Evolutionary conservation across 495 filamentous ascomycete genomes (phyloP), one percentile per base, ranked within the genome.

Genomic region (Xylaria sp.): DNA sequence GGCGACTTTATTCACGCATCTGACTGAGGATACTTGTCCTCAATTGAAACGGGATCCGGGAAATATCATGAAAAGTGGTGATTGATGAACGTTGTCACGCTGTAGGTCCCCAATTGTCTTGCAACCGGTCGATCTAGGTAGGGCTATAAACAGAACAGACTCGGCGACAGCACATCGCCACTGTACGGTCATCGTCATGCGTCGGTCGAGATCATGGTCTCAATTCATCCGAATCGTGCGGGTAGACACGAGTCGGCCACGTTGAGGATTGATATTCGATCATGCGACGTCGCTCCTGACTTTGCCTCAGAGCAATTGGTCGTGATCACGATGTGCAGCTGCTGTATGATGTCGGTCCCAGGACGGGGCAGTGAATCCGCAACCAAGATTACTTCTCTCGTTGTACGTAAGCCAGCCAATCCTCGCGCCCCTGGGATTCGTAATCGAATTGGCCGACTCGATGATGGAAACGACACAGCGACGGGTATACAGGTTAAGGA

Each of bases 171-270:
- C 67, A 21, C 55, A 61, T 41, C 29, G n/a, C 24, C 24, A 52
- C 26, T 31, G 15, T 59, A 29, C 24, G 17, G 53, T 37, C 3
- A 37, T n/a, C 4, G 35, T 15, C 53, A 55, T 17, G 40, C 48
- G 35, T 41, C 26, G 44, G 57, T 57, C 8, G 44, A 33, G 26
- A 52, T 52, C 57, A 53, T 21, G 33, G 33, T 37, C 44, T 31
- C 6, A 50, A 21, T n/a, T 61, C n/a, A 59, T 62, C 43, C 55
- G 44, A 46, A 52, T 41, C 19, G 31, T 7, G n/a, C 43, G 33
- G 46, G 14, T 29, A 50, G 61, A 61, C 67, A 43, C 40, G 67
- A 69, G 55, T 61, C 43, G 55, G 29, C 67, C 67, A 69, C 67
- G 67, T 62, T 35, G 67, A 44, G 11, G 31, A 50, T 11, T 17